A percentile compares a stretch with the other conserved stretches of the same genome.
Evolutionary conservation across 1,284 basidiomycete species (phyloP).

Genomic region (Mycosarcoma mackinlayi): DNA sequence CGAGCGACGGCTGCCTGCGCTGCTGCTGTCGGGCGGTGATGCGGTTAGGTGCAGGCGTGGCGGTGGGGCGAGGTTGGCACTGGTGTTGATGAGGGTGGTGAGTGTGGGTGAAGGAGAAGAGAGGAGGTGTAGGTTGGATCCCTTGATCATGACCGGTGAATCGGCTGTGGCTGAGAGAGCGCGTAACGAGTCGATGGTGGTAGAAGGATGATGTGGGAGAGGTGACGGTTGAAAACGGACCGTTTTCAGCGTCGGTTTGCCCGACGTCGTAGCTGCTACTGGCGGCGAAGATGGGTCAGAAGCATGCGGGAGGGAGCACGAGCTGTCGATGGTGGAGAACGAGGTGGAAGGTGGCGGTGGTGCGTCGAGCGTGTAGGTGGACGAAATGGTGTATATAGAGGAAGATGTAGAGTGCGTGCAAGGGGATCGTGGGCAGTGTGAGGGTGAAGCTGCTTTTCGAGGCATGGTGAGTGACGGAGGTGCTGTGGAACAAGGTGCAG

Average conservation of each 20-base stretch:
- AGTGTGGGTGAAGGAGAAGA: not conserved
- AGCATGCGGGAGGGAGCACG: no score
- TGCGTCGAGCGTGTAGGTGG: constrained; percentile 10
- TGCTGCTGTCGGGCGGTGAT: no score
- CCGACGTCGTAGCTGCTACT: no score
- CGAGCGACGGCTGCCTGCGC: no score
- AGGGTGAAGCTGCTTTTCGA: not conserved
- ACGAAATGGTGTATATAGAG: constrained; percentile 3
- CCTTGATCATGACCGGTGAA: not conserved
- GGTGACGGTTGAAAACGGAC: constrained; percentile 18
- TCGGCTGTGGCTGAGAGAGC: not conserved
- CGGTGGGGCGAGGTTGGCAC: no score
- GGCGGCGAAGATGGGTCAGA: no score
- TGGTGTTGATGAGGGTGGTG: not conserved
- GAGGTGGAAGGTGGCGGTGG: not conserved
- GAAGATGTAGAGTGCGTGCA: constrained; percentile 1
- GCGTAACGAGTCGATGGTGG: constrained; percentile 7
- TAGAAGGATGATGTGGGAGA: not conserved
- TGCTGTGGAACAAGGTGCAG: no score
- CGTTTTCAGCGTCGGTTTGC: constrained; percentile 10
- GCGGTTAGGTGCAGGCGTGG: no score
- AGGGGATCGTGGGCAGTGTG: not conserved
- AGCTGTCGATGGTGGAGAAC: not conserved
- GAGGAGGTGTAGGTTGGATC: constrained; percentile 11
- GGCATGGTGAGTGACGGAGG: not conserved